Evolutionary conservation across 768 basidiomycete species (phyloP).

Genomic region (Pleurotus platypus): DNA sequence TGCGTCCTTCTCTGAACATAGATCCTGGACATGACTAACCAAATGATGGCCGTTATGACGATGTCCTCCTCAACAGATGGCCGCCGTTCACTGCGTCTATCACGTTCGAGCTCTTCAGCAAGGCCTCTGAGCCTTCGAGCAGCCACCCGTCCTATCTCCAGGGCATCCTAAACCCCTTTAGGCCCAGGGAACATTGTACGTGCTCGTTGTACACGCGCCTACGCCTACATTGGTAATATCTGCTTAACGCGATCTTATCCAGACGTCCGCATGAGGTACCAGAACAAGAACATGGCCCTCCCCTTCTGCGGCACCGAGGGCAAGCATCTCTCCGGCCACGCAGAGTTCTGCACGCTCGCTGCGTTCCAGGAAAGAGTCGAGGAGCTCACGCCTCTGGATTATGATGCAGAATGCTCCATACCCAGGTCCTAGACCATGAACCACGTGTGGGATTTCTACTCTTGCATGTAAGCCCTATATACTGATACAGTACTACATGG

Average conservation of each 20-base stretch:
- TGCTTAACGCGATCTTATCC: not conserved
- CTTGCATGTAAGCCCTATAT: too few relatives aligned
- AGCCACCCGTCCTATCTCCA: slow-evolving; percentile 27
- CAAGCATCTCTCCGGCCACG: slow-evolving; percentile 63
- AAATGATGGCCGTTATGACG: not conserved
- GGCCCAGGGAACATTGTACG: slow-evolving; percentile 41
- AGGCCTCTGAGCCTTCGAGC: slow-evolving; percentile 11
- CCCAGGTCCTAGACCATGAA: not conserved
- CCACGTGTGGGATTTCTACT: not conserved
- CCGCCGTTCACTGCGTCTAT: slow-evolving; percentile 72
- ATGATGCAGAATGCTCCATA: slow-evolving; percentile 56
- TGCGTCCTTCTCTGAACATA: slow-evolving; percentile 21
- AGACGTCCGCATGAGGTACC: slow-evolving; percentile 77
- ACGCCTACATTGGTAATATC: not conserved
- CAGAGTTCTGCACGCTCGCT: slow-evolving; percentile 69
- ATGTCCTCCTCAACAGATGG: slow-evolving; percentile 44
- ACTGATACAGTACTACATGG: too few relatives aligned
- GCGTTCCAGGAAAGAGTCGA: slow-evolving; percentile 61
- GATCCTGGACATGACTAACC: not conserved
- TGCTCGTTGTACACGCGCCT: slow-evolving; percentile 3
- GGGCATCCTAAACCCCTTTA: slow-evolving; percentile 36
- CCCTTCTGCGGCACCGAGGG: slow-evolving; percentile 65
- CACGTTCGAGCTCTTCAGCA: slow-evolving; percentile 71
- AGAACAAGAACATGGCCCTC: slow-evolving; percentile 59
- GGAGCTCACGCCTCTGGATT: slow-evolving; percentile 64